Base-by-base conservation (phyloP, 2,329 filamentous ascomycete genomes). In the Aspergillus ochraceoroseus region DNA sequence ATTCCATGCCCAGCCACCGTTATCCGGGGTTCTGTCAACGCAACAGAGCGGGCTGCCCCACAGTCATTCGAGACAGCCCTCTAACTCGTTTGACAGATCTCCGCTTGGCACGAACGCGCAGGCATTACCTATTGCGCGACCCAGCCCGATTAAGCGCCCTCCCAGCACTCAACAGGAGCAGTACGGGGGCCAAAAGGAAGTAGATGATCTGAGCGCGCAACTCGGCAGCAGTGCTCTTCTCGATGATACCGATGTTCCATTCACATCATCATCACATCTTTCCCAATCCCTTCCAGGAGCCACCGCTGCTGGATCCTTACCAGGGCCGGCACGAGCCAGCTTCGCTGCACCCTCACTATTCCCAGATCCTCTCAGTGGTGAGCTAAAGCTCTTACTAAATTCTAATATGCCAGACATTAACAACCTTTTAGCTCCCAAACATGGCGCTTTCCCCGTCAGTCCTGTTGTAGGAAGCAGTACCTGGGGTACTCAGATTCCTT, bases 211-310 rank as follows among this genome's bases (percentile, higher is more conserved):
- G 39, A 83, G 81, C 47, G 78, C 83, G 46, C 88, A 92, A 54
- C 74, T 98, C 17, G 92, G 92, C 8, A 96, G 90, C 64, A 89
- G 87, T 54, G 92, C 89, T 8, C 72, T 98, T 8, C 72, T 96
- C 28, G 80, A 82, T 47, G 80, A 83, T 32, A 83, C 83, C 46
- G 88, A 94, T 57, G 69, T 81, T 63, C 55, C 86, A 72, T 66
- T 83, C 71, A 59, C 76, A 65, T n/a, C n/a, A n/a, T 47, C 68
- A 65, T 47, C 68, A 52, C 57, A 63, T 43, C 44, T 66, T 15
- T 63, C 62, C 30, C 64, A 71, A 27, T 63, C 65, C 28, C 65
- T 72, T 29, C 68, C 71, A 41, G 66, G 73, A 37, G 76, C 72
- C 32, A 74, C 74, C 22, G 72, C 73, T 3, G 76, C 76, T 4